Percentiles rank a stretch among this genome's conserved stretches.
Evolutionary conservation across 2,329 filamentous ascomycete species (phyloP).

Genomic region (Arthrinium phaeospermum): DNA sequence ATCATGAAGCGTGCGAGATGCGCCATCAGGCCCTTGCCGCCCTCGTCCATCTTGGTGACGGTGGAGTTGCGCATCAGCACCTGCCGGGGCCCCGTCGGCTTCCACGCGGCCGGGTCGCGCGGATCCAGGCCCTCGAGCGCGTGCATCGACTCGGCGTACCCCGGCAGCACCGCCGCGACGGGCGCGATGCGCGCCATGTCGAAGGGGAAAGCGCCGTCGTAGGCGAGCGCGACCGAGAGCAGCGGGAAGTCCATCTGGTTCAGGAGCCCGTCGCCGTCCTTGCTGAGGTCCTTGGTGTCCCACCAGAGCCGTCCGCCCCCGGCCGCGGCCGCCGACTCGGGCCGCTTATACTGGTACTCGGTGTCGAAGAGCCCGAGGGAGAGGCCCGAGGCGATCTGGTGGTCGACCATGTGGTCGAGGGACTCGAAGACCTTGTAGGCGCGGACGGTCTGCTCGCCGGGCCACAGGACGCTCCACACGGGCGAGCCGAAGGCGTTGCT

Average conservation of each 20-base stretch:
- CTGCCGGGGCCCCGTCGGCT: constrained; percentile 34
- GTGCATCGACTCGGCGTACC: constrained; percentile 19
- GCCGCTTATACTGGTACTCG: constrained; percentile 29
- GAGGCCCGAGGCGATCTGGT: constrained; percentile 28
- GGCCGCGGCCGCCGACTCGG: constrained; percentile 30
- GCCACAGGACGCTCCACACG: constrained; percentile 31
- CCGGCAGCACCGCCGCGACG: constrained; percentile 21
- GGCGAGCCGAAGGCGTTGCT: constrained; percentile 33
- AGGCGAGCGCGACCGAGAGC: constrained; percentile 37
- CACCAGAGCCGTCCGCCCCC: constrained; percentile 37
- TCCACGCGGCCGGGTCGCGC: constrained; percentile 33
- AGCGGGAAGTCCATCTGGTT: constrained; percentile 42
- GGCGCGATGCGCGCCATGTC: constrained; percentile 24
- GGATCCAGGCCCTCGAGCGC: constrained; percentile 27
- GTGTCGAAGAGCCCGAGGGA: constrained; percentile 28
- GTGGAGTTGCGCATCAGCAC: constrained; percentile 35
- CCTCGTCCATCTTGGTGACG: constrained; percentile 34
- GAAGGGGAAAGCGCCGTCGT: constrained; percentile 31
- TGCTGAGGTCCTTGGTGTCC: constrained; percentile 26
- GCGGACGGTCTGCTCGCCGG: constrained; percentile 24
- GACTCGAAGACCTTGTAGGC: constrained; percentile 26
- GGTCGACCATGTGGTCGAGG: constrained; percentile 28
- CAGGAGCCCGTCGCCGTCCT: constrained; percentile 28
- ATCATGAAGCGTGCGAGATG: constrained; percentile 32
- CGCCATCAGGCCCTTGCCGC: constrained; percentile 35